These are phyloP conservation scores for Irpex sp. DNA, from an alignment of 1,284 basidiomycete genomes.

Conservation along the genomic window DNA sequence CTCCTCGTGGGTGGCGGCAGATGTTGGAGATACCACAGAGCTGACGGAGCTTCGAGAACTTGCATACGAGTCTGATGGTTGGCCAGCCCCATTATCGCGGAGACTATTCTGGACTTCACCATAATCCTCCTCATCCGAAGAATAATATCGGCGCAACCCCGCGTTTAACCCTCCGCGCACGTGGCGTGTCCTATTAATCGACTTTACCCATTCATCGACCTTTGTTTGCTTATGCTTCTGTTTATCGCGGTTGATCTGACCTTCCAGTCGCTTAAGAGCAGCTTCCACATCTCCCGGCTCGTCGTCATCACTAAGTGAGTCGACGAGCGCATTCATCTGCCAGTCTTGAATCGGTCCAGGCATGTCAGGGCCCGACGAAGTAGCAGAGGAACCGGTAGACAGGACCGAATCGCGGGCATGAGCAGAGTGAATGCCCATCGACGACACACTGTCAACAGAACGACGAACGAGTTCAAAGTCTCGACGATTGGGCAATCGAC, in stretches of 20 bases:
- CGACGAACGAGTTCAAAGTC: conserved; percentile 75
- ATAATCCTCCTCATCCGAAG: conserved; percentile 31
- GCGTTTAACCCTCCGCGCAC: conserved; percentile 57
- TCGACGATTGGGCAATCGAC: conserved; percentile 63
- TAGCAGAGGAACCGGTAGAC: conserved; percentile 38
- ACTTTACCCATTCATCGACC: conserved; percentile 79
- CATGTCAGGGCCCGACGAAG: conserved; percentile 26
- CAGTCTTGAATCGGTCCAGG: conserved; percentile 61
- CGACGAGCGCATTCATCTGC: conserved; percentile 77
- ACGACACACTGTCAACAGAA: conserved; percentile 68
- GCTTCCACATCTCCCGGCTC: conserved; percentile 77
- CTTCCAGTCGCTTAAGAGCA: conserved; percentile 75
- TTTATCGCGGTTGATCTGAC: conserved; percentile 72
- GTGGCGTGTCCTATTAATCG: conserved; percentile 57
- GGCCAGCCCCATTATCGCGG: conserved; percentile 1
- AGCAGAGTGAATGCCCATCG: conserved; percentile 65
- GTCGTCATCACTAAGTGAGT: conserved; percentile 72
- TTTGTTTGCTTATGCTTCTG: conserved; percentile 69
- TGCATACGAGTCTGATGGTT: conserved; percentile 6
- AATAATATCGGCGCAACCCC: conserved; percentile 45
- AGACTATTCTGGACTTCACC: conserved; percentile 15
- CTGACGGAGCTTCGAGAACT: conserved; percentile 13
- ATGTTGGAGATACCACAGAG: conserved; percentile 7
- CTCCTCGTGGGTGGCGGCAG: conserved; percentile 7
- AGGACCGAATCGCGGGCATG: conserved; percentile 38